Conservation (phyloP, 2,329 filamentous ascomycete species). For the Cladosporium austrohemisphaericum region DNA sequence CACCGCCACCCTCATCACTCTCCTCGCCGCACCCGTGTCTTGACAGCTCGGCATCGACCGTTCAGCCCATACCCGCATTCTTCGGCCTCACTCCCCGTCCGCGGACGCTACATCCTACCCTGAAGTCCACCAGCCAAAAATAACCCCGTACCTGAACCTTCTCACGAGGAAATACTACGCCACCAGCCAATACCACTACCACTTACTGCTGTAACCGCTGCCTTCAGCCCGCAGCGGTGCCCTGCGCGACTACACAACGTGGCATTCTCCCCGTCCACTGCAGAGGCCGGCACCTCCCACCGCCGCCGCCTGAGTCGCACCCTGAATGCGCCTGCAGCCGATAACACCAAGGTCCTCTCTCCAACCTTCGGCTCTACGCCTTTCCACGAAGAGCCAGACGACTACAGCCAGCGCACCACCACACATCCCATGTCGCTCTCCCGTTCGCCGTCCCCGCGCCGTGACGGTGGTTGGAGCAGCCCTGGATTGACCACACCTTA, state of each 20-base stretch:
- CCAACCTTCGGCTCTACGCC: slow-evolving; percentile 22
- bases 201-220: slow-evolving; percentile 17
- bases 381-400: slow-evolving; percentile 23
- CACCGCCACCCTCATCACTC: slow-evolving; percentile 4
- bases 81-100: slow-evolving; percentile 9
- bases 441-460: slow-evolving; percentile 79
- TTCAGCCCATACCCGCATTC: not conserved
- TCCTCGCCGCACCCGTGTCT: slow-evolving; percentile 9
- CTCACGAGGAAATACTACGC: not conserved
- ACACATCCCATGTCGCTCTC: slow-evolving; percentile 68
- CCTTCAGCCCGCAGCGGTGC: slow-evolving; percentile 9
- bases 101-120: slow-evolving; percentile 4
- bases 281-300: slow-evolving; percentile 18
- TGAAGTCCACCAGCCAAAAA: slow-evolving; percentile 7
- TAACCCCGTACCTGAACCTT: not conserved
- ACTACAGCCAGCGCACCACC: slow-evolving; percentile 7
- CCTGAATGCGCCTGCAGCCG: slow-evolving; percentile 19
- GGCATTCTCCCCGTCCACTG: slow-evolving; percentile 15
- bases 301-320: slow-evolving; percentile 21
- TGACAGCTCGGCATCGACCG: slow-evolving; percentile 5
- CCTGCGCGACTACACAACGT: slow-evolving; percentile 6
- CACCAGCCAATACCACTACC: not conserved
- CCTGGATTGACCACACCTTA: slow-evolving; percentile 66
- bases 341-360: slow-evolving; percentile 15
- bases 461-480: slow-evolving; percentile 83